A percentile compares a stretch with the other conserved stretches of the same genome.
These are phyloP conservation scores for Ophiocordyceps robertsii DNA, from an alignment of 2,329 filamentous ascomycete species.

Conservation along the genomic window DNA sequence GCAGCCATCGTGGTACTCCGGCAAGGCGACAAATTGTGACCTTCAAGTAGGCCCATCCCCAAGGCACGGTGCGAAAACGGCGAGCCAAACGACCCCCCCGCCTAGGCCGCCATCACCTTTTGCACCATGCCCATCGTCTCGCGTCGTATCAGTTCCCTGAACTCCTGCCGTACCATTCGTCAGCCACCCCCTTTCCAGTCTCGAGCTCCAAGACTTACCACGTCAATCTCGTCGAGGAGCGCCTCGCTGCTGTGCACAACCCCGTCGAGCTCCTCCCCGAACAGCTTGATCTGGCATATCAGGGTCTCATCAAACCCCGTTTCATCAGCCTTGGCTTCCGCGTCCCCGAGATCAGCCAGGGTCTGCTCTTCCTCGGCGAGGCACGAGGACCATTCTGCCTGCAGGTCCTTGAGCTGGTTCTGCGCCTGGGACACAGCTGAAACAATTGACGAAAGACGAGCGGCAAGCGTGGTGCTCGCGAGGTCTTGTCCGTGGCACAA, in stretches of 20 bases:
- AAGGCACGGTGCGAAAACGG: too few species aligned
- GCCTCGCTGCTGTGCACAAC: background rate
- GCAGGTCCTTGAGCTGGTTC: conserved; percentile 10
- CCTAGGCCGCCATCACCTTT: conserved; percentile 9
- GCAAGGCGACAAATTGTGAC: too few species aligned
- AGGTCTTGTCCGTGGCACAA: conserved; percentile 13
- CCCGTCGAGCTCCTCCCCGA: background rate
- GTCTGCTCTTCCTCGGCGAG: conserved; percentile 7
- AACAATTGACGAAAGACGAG: conserved; percentile 12
- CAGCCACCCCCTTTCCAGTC: background rate
- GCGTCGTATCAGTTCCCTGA: conserved; percentile 10
- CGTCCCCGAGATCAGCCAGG: conserved; percentile 6
- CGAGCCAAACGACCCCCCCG: too few species aligned
- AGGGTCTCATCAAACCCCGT: background rate
- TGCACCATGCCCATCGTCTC: conserved; percentile 12
- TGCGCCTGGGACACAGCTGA: conserved; percentile 9
- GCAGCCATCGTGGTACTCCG: background rate
- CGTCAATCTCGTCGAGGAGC: conserved; percentile 1
- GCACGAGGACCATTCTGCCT: conserved; percentile 13
- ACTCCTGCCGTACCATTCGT: conserved; percentile 12
- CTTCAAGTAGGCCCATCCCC: too few species aligned
- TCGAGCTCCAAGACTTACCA: background rate
- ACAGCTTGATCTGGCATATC: background rate
- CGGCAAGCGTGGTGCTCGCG: conserved; percentile 11
- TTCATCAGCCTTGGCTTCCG: background rate